Evolutionary conservation across 352 stramenopile genomes (phyloP), one percentile per base, ranked within the genome.

Genomic region (Phytophthora parvispora): DNA sequence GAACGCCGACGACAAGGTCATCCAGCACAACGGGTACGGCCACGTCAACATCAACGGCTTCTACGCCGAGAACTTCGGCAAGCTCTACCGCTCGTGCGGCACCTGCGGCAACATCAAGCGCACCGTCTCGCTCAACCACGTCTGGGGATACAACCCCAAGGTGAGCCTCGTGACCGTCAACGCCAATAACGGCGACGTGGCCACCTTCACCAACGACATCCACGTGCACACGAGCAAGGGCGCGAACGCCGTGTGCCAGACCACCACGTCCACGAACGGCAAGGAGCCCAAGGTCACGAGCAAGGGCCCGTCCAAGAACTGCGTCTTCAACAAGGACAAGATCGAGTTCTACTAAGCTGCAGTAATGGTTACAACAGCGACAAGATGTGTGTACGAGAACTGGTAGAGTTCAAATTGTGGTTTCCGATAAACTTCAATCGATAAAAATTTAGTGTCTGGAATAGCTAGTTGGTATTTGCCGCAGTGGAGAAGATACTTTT

Each of bases 1-100:
- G 43, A 57, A 56, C 32, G 65, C 65, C 43, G 65, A 66, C 15
- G 55, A 86, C 75, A 86, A 86, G 64, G 49, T 70, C 61, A 67
- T 79, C 45, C 71, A 79, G 60, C 67, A 75, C 65, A 78, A 78
- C 49, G 71, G 71, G 53, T 66, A 72, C 40, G 71, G 71, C 29
- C 67, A 59, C 38, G 71, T 78, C 60, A 75, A 66, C 36, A 75
- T 79, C 64, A 60, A 79, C 50, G 63, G 62, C 42, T 76, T 79
- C 66, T 81, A 79, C 65, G 70, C 59, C n/a, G 50, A 81, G 64
- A 68, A 81, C 64, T 81, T 78, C 31, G 71, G 66, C 58, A 74
- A 74, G 45, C 66, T 74, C 28, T 74, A 74, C 66, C 53, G 67
- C 48, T 74, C 67, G 48, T 74, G 67, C 31, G 67, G 67, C 67